Percentiles rank a stretch among this genome's conserved stretches.
phyloP scores from a whole-genome alignment of 371 early-diverging fungal species.

The Choanephora cucurbitarum region DNA sequence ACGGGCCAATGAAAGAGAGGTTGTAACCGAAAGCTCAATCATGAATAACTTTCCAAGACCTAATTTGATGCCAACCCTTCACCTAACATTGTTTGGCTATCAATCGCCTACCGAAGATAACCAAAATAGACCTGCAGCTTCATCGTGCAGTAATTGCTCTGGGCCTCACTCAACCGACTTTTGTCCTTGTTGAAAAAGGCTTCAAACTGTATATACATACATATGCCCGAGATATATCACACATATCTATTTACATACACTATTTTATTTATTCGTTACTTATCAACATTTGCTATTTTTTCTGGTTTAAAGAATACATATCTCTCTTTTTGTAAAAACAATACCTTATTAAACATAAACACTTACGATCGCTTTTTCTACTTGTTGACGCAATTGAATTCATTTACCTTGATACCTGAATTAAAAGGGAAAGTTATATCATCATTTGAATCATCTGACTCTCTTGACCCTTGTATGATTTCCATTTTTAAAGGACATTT shows the following conservation, averaged over 20 bases:
- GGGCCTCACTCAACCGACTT: conserved; percentile 54
- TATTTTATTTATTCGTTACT: neutral
- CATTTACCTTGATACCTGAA: too few relatives aligned
- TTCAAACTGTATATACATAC: too few relatives aligned
- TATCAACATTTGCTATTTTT: neutral
- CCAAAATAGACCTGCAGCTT: conserved; percentile 12
- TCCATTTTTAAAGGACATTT: too few relatives aligned
- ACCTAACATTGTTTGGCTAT: conserved; percentile 40
- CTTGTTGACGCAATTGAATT: too few relatives aligned
- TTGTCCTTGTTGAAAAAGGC: conserved; percentile 42
- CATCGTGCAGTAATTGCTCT: conserved; percentile 45
- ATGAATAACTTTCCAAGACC: conserved; percentile 50
- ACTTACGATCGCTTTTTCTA: too few relatives aligned
- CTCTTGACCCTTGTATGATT: too few relatives aligned
- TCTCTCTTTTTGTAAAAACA: too few relatives aligned
- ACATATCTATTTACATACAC: neutral
- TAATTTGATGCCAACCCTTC: conserved; percentile 50
- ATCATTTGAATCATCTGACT: too few relatives aligned
- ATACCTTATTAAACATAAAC: too few relatives aligned
- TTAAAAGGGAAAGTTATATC: too few relatives aligned
- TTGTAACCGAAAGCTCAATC: conserved; percentile 43
- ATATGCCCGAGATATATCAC: neutral
- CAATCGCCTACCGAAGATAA: conserved; percentile 29
- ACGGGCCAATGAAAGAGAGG: conserved; percentile 10
- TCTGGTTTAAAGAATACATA: too few relatives aligned